These are phyloP conservation scores for Pulicaria dysenterica DNA, from an alignment of 129 eudicot species.

Conservation along the genomic window DNA sequence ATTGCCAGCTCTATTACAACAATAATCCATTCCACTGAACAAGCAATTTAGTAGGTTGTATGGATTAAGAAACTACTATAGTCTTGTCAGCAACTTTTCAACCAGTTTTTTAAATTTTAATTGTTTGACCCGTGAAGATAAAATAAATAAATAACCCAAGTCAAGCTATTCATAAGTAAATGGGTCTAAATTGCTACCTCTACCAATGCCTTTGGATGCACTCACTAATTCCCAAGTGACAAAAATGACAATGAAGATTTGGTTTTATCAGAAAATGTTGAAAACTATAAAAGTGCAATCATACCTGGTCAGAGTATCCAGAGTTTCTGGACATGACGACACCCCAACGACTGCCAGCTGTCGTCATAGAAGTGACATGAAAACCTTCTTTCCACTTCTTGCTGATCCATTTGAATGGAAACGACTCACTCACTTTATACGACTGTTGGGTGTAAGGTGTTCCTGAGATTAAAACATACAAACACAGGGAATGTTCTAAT, in stretches of 20 bases:
- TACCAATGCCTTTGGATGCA: background rate
- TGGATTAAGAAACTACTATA: background rate
- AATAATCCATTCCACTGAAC: background rate
- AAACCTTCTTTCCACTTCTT: conserved; percentile 99
- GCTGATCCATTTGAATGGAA: conserved; percentile 77
- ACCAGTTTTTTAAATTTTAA: background rate
- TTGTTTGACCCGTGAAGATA: background rate
- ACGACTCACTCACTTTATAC: conserved; percentile 46
- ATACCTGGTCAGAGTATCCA: conserved; percentile 89
- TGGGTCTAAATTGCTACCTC: no score
- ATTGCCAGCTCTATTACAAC: no score
- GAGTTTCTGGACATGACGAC: conserved; percentile 97
- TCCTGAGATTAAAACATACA: conserved; percentile 24
- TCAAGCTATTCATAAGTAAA: background rate
- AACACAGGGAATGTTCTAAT: background rate
- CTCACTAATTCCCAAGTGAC: background rate
- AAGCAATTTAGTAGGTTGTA: background rate
- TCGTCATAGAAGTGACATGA: conserved; percentile 96
- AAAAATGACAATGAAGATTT: background rate
- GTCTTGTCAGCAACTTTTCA: background rate
- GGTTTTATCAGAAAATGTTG: background rate
- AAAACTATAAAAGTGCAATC: background rate
- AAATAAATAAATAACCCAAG: background rate
- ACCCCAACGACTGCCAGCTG: conserved; percentile 99
- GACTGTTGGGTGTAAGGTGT: conserved; percentile 48